phyloP scores from a whole-genome alignment of 805 yeast species.

The Naumovozyma castellii region DNA sequence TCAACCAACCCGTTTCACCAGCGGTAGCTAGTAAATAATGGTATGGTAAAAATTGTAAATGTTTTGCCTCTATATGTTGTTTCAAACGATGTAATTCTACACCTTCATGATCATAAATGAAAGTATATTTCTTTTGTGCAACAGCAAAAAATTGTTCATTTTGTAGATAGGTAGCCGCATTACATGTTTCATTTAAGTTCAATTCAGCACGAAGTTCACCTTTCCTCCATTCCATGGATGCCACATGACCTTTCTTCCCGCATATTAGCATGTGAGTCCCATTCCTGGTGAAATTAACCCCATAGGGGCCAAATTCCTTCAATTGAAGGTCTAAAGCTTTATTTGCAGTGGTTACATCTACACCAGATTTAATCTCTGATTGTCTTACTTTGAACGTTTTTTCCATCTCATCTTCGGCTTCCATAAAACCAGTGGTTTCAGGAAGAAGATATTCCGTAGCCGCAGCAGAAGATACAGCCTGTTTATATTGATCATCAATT shows the following conservation, averaged over 20 bases:
- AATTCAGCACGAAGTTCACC: slow-evolving; percentile 77
- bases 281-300: slow-evolving; percentile 70
- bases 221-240: slow-evolving; percentile 90
- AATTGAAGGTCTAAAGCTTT: slow-evolving; percentile 69
- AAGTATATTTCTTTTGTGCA: slow-evolving; percentile 92
- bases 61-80: slow-evolving; percentile 79
- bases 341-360: slow-evolving; percentile 65
- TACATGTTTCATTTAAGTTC: slow-evolving; percentile 77
- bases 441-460: slow-evolving; percentile 76
- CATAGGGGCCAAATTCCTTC: slow-evolving; percentile 79
- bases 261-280: slow-evolving; percentile 80
- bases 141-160: slow-evolving; percentile 92
- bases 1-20: slow-evolving; percentile 80
- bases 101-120: slow-evolving; percentile 85
- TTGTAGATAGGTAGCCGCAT: slow-evolving; percentile 83
- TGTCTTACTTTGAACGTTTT: slow-evolving; percentile 80
- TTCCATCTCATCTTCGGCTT: slow-evolving; percentile 90
- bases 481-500: slow-evolving; percentile 61
- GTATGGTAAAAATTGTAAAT: slow-evolving; percentile 82
- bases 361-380: slow-evolving; percentile 62
- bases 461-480: slow-evolving; percentile 76
- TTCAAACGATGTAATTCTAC: slow-evolving; percentile 84
- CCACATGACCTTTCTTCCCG: slow-evolving; percentile 91
- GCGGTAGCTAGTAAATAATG: slow-evolving; percentile 82
- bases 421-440: slow-evolving; percentile 79